Conservation (phyloP, 371 early-diverging fungal genomes). For the Cladochytrium tenue region DNA sequence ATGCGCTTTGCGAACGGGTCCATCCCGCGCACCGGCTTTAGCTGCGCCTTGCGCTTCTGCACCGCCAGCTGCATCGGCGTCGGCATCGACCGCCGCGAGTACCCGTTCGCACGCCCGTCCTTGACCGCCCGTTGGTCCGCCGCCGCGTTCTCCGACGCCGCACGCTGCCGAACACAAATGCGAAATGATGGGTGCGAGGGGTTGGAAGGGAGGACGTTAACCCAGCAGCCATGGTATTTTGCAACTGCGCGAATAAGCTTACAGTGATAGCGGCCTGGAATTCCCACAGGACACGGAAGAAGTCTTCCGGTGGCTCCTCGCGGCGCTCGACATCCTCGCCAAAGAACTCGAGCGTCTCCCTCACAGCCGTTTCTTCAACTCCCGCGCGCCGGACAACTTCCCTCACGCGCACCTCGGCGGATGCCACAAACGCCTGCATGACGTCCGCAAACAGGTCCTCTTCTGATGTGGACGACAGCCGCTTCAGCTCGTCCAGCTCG, state of each 20-base stretch:
- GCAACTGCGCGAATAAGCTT: not conserved
- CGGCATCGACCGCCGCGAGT: constrained; percentile 5
- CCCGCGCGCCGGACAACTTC: constrained; percentile 20
- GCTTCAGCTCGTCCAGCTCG: constrained; percentile 50
- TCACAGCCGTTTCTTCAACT: constrained; percentile 25
- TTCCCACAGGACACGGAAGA: constrained; percentile 33
- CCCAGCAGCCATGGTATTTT: not conserved
- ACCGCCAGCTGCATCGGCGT: constrained; percentile 17
- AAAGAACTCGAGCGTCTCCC: constrained; percentile 34
- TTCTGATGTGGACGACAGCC: constrained; percentile 16
- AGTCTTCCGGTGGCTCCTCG: constrained; percentile 33
- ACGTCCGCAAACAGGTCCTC: constrained; percentile 67
- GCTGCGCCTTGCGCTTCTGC: constrained; percentile 17
- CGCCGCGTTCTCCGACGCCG: constrained; percentile 32
- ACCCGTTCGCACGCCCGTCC: not conserved
- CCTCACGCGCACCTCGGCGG: constrained; percentile 18
- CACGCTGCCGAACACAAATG: constrained; percentile 17
- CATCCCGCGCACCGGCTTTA: constrained; percentile 38
- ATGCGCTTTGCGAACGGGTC: constrained; percentile 30
- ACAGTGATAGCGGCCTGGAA: constrained; percentile 28
- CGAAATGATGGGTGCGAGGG: not conserved
- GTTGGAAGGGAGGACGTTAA: too few relatives aligned
- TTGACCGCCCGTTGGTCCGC: constrained; percentile 18
- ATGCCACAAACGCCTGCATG: constrained; percentile 53
- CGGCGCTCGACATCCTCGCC: constrained; percentile 37